These are phyloP conservation scores for Debaryomyces sp. DNA, from an alignment of 1,139 yeast genomes.

Conservation along the genomic window DNA sequence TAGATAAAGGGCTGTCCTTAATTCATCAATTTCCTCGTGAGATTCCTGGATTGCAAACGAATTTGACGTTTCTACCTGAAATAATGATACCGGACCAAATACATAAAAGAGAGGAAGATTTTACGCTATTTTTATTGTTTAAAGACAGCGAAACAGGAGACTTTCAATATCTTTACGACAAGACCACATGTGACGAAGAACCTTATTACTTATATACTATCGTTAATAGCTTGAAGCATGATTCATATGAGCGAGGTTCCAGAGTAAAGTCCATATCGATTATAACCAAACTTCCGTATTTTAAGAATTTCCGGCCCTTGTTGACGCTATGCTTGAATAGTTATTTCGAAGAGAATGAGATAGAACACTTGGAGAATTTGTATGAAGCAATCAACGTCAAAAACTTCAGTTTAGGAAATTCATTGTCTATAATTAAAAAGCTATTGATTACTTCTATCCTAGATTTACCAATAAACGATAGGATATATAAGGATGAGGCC, in stretches of 20 bases:
- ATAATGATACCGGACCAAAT: slow-evolving; percentile 66
- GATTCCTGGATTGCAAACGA: slow-evolving; percentile 42
- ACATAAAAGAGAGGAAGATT: slow-evolving; percentile 62
- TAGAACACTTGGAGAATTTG: slow-evolving; percentile 28
- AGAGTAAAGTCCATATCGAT: slow-evolving; percentile 58
- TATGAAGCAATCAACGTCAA: slow-evolving; percentile 39
- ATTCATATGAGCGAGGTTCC: slow-evolving; percentile 54
- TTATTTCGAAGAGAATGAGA: slow-evolving; percentile 33
- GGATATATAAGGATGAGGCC: slow-evolving; percentile 42
- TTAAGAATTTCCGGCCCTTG: slow-evolving; percentile 62
- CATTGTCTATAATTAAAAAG: slow-evolving; percentile 36
- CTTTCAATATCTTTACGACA: slow-evolving; percentile 43
- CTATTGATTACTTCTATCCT: slow-evolving; percentile 47
- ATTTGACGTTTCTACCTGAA: slow-evolving; percentile 51
- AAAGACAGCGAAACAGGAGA: slow-evolving; percentile 39
- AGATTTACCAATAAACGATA: slow-evolving; percentile 50
- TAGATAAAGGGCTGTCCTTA: slow-evolving; percentile 55
- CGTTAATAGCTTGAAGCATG: slow-evolving; percentile 54
- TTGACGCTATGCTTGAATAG: slow-evolving; percentile 56
- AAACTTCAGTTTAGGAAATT: slow-evolving; percentile 29
- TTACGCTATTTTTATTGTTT: slow-evolving; percentile 58
- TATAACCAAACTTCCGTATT: slow-evolving; percentile 51
- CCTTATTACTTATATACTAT: slow-evolving; percentile 59
- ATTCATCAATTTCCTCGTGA: slow-evolving; percentile 51
- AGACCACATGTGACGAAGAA: slow-evolving; percentile 33